Evolutionary conservation across 768 basidiomycete species (phyloP), one percentile per base, ranked within the genome.

Genomic region (Hysterangium stoloniferum): DNA sequence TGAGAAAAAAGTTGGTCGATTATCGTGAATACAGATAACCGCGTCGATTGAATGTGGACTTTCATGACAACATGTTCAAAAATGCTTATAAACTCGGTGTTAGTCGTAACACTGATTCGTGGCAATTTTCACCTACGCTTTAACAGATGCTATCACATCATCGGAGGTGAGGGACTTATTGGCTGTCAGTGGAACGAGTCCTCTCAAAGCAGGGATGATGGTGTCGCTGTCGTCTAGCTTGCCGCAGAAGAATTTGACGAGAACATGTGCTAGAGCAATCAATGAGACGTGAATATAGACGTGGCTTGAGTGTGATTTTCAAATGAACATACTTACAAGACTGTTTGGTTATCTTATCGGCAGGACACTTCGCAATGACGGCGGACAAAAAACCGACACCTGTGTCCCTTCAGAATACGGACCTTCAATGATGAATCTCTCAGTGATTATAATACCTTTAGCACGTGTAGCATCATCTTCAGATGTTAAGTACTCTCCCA

Each of bases 151-250:
- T 1, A 74, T 66, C 0, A 80, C 82, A 56, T 95, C 90, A 1
- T 67, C 67, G 8, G 80, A 68, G 7, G 78, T 78, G 56, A 88
- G 84, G 1, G 73, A 70, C 0, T 86, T 74, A 38, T 84, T 71
- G 9, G 71, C 66, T 4, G 78, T 79, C 28, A 98, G 70, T 0
- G 79, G 73, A 7, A 74, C 71, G 5, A 98, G 71, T 1, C 92
- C 95, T 48, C 76, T 75, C 33, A 96, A 71, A 1, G 91, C 82
- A 1, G 89, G 86, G 4, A 90, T 80, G 32, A 94, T 76, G 6
- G 88, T 87, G 57, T 89, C 84, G 4, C 78, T 76, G 61, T 96
- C 93, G 52, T 88, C 86, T 46, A 96, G 69, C 66, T 95, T 96
- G 48, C 80, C 82, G 58, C 80, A 78, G 61, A 84, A 93, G 71